phyloP scores from a whole-genome alignment of 2,329 filamentous ascomycete species.

The Drechslerella dactyloides region DNA sequence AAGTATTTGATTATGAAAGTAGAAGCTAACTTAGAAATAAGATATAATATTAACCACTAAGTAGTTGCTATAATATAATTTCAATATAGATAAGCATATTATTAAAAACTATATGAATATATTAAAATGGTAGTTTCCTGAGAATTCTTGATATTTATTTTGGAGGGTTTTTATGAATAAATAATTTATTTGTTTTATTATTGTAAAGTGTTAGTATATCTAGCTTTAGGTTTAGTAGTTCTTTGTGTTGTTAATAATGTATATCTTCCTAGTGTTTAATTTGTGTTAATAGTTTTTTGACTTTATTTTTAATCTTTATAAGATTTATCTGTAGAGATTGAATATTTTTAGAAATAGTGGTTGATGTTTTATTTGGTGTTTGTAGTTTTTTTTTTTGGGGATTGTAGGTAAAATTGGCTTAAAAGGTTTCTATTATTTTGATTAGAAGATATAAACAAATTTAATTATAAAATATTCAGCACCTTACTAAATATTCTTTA shows the following conservation, averaged over 20 bases:
- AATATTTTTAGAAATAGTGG: constrained; percentile 5
- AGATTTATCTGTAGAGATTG: background rate
- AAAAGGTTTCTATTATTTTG: background rate
- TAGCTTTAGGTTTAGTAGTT: constrained; percentile 7
- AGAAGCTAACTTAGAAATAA: too few species aligned
- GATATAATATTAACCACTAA: too few species aligned
- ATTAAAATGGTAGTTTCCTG: background rate
- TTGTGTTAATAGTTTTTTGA: background rate
- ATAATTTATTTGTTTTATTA: background rate
- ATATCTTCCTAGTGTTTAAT: constrained; percentile 5
- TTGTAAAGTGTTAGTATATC: constrained; percentile 11
- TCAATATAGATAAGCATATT: too few species aligned
- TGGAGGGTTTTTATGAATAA: background rate
- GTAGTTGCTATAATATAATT: too few species aligned
- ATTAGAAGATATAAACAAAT: background rate
- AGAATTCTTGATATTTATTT: background rate
- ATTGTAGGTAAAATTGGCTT: background rate
- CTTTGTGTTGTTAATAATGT: background rate
- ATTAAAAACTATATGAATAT: too few species aligned
- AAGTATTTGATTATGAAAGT: too few species aligned
- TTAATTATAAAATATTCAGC: too few species aligned
- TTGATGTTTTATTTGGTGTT: background rate
- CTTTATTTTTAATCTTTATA: constrained; percentile 1
- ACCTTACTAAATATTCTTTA: too few species aligned
- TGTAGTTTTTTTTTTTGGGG: background rate